phyloP scores from a whole-genome alignment of 1,139 yeast species.

The Arxiozyma heterogenica region DNA sequence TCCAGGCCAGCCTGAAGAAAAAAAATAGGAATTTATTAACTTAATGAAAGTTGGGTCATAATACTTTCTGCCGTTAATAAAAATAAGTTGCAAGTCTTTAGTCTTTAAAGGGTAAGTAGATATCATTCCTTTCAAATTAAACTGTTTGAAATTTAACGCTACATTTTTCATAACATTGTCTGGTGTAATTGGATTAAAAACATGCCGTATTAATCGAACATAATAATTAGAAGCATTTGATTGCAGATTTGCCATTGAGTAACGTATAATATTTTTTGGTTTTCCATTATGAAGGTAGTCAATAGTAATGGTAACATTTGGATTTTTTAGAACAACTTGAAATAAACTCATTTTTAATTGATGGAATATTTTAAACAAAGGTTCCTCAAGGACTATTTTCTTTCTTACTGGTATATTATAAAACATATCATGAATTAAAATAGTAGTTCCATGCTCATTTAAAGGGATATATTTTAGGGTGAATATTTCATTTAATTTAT shows the following conservation, averaged over 20 bases:
- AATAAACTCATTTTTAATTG: conserved; percentile 33
- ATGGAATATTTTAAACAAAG: conserved; percentile 27
- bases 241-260: conserved; percentile 2
- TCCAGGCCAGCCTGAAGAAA: conserved; percentile 21
- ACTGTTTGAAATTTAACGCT: conserved; percentile 21
- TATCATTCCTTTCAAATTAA: conserved; percentile 29
- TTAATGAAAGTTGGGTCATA: conserved; percentile 23
- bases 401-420: conserved; percentile 51
- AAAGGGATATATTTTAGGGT: conserved; percentile 3
- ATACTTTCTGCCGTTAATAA: conserved; percentile 38
- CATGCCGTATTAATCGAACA: conserved; percentile 9
- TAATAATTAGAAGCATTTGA: conserved; percentile 3
- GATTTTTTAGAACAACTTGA: conserved; percentile 30
- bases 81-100: conserved; percentile 39
- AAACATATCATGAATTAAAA: conserved; percentile 43
- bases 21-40: conserved; percentile 30
- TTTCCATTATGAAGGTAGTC: conserved; percentile 10
- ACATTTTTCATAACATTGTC: conserved; percentile 17
- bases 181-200: conserved; percentile 16
- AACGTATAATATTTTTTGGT: conserved; percentile 3
- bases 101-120: conserved; percentile 30
- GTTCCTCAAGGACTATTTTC: conserved; percentile 13
- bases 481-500: neutral
- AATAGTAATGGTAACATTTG: conserved; percentile 27
- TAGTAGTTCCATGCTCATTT: conserved; percentile 41